These are phyloP conservation scores for Colletotrichum cuscutae DNA, from an alignment of 2,329 filamentous ascomycete species.

Conservation along the genomic window DNA sequence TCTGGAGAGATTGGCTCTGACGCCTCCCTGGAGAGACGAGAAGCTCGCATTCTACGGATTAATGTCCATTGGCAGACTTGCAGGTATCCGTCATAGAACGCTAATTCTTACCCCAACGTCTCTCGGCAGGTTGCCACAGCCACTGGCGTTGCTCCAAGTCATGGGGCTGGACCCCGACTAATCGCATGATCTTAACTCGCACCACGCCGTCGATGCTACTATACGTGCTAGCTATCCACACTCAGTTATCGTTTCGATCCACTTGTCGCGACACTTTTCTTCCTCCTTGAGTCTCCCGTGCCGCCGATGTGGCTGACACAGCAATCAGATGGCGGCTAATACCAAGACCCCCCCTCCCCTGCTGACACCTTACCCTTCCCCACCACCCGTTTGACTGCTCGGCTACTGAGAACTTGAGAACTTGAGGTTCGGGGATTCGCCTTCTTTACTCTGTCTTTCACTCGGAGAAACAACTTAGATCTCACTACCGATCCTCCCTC, in stretches of 20 bases:
- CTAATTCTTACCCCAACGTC: neutral
- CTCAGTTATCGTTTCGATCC: too few relatives aligned
- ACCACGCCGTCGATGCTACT: neutral
- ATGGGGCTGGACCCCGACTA: neutral
- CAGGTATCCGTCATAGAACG: neutral
- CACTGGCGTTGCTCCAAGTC: neutral
- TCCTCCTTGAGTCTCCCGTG: neutral
- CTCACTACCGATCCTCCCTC: neutral
- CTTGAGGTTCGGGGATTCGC: neutral
- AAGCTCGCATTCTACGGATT: neutral
- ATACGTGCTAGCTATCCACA: neutral
- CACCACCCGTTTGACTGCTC: neutral
- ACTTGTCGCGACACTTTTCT: neutral
- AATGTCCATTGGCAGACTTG: neutral
- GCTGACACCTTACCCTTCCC: neutral
- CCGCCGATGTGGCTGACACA: neutral
- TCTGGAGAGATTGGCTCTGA: neutral
- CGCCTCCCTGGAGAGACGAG: neutral
- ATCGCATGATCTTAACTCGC: constrained; percentile 8
- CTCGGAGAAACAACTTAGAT: neutral
- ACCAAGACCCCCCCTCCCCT: too few relatives aligned
- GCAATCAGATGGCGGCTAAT: neutral
- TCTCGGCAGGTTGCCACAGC: constrained; percentile 16
- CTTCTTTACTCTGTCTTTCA: neutral
- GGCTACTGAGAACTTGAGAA: too few relatives aligned